These are phyloP conservation scores for Dalechampia spathulata DNA, from an alignment of 441 rosid genomes.

Conservation along the genomic window DNA sequence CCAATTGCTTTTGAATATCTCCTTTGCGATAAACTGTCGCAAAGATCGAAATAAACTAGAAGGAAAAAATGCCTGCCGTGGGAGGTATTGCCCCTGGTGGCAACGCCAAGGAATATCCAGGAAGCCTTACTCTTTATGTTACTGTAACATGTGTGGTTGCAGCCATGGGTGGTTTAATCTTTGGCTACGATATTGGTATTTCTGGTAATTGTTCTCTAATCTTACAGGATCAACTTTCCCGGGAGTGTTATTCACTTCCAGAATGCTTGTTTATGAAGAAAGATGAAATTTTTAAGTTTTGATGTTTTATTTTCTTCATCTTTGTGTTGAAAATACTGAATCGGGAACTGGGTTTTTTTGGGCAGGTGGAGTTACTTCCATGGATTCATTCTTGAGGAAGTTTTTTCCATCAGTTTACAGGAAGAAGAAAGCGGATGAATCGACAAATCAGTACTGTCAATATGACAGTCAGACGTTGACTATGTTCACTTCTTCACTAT, in stretches of 20 bases:
- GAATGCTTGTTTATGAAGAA: no score
- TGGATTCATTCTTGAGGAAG: conserved; percentile 53
- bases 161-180: conserved; percentile 94
- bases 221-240: no score
- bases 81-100: conserved; percentile 45
- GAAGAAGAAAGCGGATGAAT: conserved; percentile 32
- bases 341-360: no score
- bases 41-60: no score
- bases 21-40: no score
- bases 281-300: background rate
- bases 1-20: no score
- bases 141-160: conserved; percentile 71
- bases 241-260: no score
- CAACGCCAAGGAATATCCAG: conserved; percentile 56
- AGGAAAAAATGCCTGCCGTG: conserved; percentile 56
- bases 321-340: background rate
- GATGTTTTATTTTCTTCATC: background rate
- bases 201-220: no score
- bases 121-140: conserved; percentile 71
- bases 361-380: conserved; percentile 84
- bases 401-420: conserved; percentile 63
- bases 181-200: no score
- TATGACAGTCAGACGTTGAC: conserved; percentile 62
- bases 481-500: conserved; percentile 82
- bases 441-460: conserved; percentile 65